Base-by-base conservation (phyloP, 345 rosid genomes). In the Eucalyptus sp. region DNA sequence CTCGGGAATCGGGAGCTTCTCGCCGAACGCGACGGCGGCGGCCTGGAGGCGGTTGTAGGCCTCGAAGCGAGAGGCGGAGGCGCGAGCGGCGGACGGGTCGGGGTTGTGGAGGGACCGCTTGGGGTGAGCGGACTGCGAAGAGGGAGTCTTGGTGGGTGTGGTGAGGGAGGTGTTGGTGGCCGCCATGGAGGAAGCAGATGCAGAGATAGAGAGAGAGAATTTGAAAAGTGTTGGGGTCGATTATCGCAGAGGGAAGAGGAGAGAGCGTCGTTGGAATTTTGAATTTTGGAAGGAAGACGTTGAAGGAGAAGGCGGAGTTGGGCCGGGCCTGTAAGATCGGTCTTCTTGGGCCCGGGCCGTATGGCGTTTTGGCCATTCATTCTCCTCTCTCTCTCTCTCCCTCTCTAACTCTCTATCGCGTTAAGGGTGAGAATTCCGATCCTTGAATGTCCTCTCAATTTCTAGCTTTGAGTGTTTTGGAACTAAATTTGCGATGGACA, bases 11-110 rank as follows among this genome's bases (percentile, higher is more conserved):
- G 99, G 99, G 64, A 98, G 97, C 90, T 96, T 96, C 94, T 98
- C 99, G 1, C 99, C 99, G 91, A 98, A 97, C 56, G 99, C 99
- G 20, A 98, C 99, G 0, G 98, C 99, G 16, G 96, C 97, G 2
- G 99, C 98, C 79, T 98, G 99, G 31, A 98, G 94, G 80, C 98
- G 97, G 88, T 96, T 98, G 91, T 98, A 98, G n/a, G 98, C 99
- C 91, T 98, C 99, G 89, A 98, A 96, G 87, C 99, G 94, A 58
- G 88, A 88, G 51, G 86, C 93, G 80, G 89, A 90, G 31, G 86
- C 56, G 56, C 91, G 91, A 3, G 93, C 68, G n/a, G 90, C 76
- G 50, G 94, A 33, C 2, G 93, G 91, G 41, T 88, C 88, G 83
- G 86, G 48, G 89, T 89, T 92, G 29, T 80, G 88, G 92, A 90